Base-by-base conservation (phyloP, 768 basidiomycete species). In the Rickenella mellea region DNA sequence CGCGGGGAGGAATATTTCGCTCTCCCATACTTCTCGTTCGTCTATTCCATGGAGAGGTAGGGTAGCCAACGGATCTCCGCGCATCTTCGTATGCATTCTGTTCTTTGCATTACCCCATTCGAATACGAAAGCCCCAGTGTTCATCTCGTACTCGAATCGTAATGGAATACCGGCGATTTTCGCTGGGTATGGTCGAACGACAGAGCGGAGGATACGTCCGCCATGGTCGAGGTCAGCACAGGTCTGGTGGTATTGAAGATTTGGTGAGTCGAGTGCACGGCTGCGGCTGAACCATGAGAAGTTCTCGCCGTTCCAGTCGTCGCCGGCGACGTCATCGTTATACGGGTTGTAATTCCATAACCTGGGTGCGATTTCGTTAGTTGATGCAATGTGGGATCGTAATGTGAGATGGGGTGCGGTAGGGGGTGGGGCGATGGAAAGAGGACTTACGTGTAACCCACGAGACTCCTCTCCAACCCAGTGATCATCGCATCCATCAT, bases 401-500 rank as follows among this genome's bases (percentile, higher is more conserved):
- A 19, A n/a, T n/a, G n/a, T n/a, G n/a, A n/a, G n/a, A n/a, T n/a
- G n/a, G n/a, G n/a, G n/a, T n/a, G n/a, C n/a, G n/a, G n/a, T n/a
- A n/a, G n/a, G n/a, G n/a, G n/a, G n/a, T n/a, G n/a, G n/a, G n/a
- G n/a, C n/a, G n/a, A n/a, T n/a, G n/a, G n/a, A n/a, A n/a, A n/a
- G n/a, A n/a, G n/a, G 11, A 73, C 88, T 52, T 60, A 89, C 90
- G 87, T 91, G 68, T 90, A 96, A 7, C 83, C 83, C 27, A 90
- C 68, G 27, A 88, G 67, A 3, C 78, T 72, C 3, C 69, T 67
- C 50, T 98, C 94, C 2, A 96, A 64, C 0, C 67, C 96, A 3
- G 80, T 81, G 39, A 94, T 71, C 70, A 98, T 69, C 0, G 89
- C 87, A 52, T 98, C 96, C 83, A 98, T 89, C 91, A 94, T 94